Evolutionary conservation across 2,329 filamentous ascomycete genomes (phyloP), one percentile per base, ranked within the genome.

Genomic region (Scedosporium apiospermum): DNA sequence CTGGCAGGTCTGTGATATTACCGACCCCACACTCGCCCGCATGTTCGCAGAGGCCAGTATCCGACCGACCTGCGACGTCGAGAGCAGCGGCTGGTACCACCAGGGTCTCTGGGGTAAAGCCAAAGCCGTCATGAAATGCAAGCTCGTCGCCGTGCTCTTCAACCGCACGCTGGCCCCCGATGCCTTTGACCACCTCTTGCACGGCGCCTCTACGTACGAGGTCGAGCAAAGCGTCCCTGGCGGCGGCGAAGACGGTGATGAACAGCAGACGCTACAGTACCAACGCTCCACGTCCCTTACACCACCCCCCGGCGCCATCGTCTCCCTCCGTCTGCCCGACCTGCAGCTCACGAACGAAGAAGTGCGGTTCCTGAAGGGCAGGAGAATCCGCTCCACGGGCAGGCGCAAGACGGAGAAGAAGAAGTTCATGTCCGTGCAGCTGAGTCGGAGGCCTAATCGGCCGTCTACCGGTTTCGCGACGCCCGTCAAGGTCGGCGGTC

Each of bases 1-100:
- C 59, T 99, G 92, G 89, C 95, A 98, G 78, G 83, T 96, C 27
- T 96, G 92, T 76, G 95, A 99, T 72, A 88, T 98, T 62, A 88
- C 85, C 0, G 93, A 98, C 69, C 90, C 91, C 0, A 71, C 93
- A 1, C 78, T 98, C 1, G 77, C 78, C 0, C 73, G 78, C 10
- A 76, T 97, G 3, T 80, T 96, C 46, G 81, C 86, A 21, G 82
- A 84, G 0, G 79, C 86, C 0, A 79, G 85, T 4, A 75, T 89
- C 23, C 81, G 86, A 4, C 70, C 77, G 0, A 76, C 77, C 9
- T 89, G 85, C 73, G 86, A 89, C 66, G 73, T 78, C 5, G 71
- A 79, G 59, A 80, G 80, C 55, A 90, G 91, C 68, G 93, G 93
- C 1, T 99, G 91, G 91, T 97, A 88, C 71, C 84, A 88, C 65